Evolutionary conservation across 2,329 filamentous ascomycete species (phyloP), one percentile per base, ranked within the genome.

Genomic region (Xylaria sp.): DNA sequence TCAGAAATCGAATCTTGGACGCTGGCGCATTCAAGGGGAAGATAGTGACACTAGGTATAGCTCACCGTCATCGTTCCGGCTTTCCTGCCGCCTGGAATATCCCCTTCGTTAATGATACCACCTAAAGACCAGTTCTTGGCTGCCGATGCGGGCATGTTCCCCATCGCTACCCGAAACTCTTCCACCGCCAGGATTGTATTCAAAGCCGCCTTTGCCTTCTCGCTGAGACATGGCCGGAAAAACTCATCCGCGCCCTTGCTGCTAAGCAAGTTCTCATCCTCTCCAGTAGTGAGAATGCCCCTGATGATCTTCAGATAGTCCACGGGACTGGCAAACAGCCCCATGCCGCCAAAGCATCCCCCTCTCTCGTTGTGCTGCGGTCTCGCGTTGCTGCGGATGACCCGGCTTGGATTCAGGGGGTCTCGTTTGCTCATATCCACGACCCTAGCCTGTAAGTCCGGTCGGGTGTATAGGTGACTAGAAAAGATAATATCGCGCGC

Each of bases 401-500:
- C 68, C 34, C 41, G 65, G 3, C 32, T 15, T 20, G 68, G 66
- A 25, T 68, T 71, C 39, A 39, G 41, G 7, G 73, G 72, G 46
- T 74, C 70, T 20, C 73, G 68, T 63, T 72, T 72, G 63, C 73
- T 74, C 72, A 71, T 72, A 20, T 74, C 73, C 39, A 69, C 73
- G 48, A 63, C 25, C 28, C 68, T 32, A 1, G 62, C 66, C 52
- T 59, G 62, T 46, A 74, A 7, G 44, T 74, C 73, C 4, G 73
- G 68, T 18, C 73, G 57, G 15, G 63, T 62, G 25, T 71, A 18
- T 48, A 73, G 12, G 18, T 71, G 34, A 44, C 66, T 73, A 2
- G 73, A 72, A 50, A 73, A 74, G 25, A 71, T 60, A 9, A 73
- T 46, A 18, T 74, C 73, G 10, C 50, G 57, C 8, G 58, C 72